phyloP scores from a whole-genome alignment of 202 grass and related monocot species.

The Miscanthus sacchariflorus region DNA sequence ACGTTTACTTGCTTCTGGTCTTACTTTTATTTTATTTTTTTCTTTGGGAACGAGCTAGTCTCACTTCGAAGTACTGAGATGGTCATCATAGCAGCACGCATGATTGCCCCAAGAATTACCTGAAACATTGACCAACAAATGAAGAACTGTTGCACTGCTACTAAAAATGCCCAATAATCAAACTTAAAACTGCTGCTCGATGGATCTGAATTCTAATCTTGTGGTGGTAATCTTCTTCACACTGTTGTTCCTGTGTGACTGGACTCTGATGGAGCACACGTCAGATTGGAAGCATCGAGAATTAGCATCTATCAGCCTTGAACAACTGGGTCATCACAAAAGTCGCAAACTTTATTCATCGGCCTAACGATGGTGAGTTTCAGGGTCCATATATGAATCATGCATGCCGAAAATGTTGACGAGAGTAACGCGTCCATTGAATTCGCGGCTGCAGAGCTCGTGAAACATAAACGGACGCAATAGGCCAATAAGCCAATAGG shows the following conservation, averaged over 20 bases:
- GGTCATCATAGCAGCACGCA: neutral
- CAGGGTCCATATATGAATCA: neutral
- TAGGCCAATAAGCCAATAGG: neutral
- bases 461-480: neutral
- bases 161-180: neutral
- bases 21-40: neutral
- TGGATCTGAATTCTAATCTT: neutral
- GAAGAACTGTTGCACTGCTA: neutral
- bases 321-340: neutral
- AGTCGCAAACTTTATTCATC: neutral
- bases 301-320: neutral
- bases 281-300: neutral
- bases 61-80: neutral
- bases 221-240: neutral
- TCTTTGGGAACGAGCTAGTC: neutral
- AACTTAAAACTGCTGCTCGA: neutral
- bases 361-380: constrained; percentile 16
- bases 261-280: neutral
- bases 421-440: neutral
- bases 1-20: neutral
- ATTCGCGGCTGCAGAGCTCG: neutral
- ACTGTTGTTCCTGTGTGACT: neutral
- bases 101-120: neutral
- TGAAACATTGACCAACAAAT: neutral
- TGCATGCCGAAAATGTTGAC: constrained; percentile 6